These are phyloP conservation scores for Coemansia aciculifera DNA, from an alignment of 192 early-diverging fungal species.

Conservation along the genomic window DNA sequence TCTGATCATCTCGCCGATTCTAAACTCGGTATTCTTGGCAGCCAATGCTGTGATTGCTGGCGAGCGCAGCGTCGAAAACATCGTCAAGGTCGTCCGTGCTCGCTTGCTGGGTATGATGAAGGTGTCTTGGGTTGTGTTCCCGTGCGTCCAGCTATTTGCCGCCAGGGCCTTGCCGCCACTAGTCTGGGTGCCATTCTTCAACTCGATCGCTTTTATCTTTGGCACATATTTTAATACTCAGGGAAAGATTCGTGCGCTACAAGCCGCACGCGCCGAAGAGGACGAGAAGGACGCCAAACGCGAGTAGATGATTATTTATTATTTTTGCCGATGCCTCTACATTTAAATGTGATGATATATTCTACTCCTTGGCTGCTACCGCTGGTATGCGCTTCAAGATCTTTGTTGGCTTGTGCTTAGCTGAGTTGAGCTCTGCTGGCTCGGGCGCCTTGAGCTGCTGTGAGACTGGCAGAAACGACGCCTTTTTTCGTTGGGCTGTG, in stretches of 20 bases:
- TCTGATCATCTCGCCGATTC: constrained; percentile 81
- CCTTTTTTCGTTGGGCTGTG: background rate
- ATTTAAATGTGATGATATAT: background rate
- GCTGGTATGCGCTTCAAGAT: background rate
- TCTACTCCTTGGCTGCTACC: background rate
- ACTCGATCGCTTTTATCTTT: constrained; percentile 76
- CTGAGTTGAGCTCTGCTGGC: background rate
- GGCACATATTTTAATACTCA: constrained; percentile 75
- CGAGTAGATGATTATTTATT: constrained; percentile 23
- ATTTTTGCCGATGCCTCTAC: background rate
- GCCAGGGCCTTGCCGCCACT: constrained; percentile 74
- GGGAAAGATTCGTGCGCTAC: constrained; percentile 63
- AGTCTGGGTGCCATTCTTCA: constrained; percentile 91
- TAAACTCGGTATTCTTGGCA: constrained; percentile 82
- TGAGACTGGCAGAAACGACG: background rate
- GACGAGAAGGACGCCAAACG: constrained; percentile 36
- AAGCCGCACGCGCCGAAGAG: constrained; percentile 44
- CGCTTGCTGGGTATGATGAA: constrained; percentile 76
- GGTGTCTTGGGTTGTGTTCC: constrained; percentile 82
- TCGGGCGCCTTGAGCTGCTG: background rate
- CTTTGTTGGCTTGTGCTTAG: background rate
- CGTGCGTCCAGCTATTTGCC: constrained; percentile 74
- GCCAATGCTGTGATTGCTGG: constrained; percentile 84
- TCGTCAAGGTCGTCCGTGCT: constrained; percentile 58
- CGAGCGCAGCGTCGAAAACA: constrained; percentile 56